Evolutionary conservation across 2,329 filamentous ascomycete species (phyloP), one percentile per base, ranked within the genome.

Genomic region (Exophiala sp.): DNA sequence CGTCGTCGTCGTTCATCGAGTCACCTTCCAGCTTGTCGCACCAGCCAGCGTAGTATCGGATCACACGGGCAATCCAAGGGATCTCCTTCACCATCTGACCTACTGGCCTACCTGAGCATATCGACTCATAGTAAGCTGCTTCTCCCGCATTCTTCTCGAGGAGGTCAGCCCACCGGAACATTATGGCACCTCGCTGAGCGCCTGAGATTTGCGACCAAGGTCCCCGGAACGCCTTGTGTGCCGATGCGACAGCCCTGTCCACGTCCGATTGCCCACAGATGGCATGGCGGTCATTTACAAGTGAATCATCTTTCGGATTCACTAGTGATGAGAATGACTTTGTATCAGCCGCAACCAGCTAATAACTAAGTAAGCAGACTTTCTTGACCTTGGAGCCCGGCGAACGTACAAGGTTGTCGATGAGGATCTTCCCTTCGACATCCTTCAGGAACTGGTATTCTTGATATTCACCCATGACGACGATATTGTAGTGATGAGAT

Each of bases 21-120:
- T 88, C 83, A 34, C 89, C 88, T 54, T 85, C 84, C 55, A 88
- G 83, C 75, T 92, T 92, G 73, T 91, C 88, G 42, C 87, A 85
- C 67, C 81, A 91, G 55, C 88, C 88, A 39, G 83, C 87, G 64
- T 91, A 92, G 72, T 92, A 92, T 62, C 83, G 84, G 8, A 38
- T 45, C 10, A 53, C 9, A 32, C 62, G 24, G 66, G 5, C 12
- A 38, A 38, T 38, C 5, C 10, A 14, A 5, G 35, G 6, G 6
- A 18, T 16, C 36, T 39, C 9, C 2, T 7, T 42, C 24, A 42
- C 40, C 40, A 90, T 91, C n/a, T n/a, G n/a, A n/a, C n/a, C n/a
- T n/a, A n/a, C n/a, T n/a, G n/a, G n/a, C n/a, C n/a, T n/a, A n/a
- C n/a, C n/a, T n/a, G n/a, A n/a, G 69, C 92, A 88, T 78, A 88